Evolutionary conservation across 768 basidiomycete genomes (phyloP).

Genomic region (Lyophyllum atratum): DNA sequence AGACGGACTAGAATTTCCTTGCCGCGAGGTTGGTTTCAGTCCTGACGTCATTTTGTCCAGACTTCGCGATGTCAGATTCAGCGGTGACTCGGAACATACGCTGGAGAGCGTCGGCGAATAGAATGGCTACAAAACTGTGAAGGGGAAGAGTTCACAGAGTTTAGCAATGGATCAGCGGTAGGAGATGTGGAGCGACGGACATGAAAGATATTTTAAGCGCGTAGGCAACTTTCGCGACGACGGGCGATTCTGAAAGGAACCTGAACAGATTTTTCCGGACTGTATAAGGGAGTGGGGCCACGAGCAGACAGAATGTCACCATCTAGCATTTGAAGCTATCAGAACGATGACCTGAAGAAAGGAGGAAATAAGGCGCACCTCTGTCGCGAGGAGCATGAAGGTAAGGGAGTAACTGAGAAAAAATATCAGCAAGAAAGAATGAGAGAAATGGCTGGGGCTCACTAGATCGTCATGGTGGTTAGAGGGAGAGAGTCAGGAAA

Average conservation of each 20-base stretch:
- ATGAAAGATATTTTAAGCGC: constrained; percentile 94
- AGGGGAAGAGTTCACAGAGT: background rate
- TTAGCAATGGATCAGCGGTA: background rate
- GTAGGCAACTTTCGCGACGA: constrained; percentile 86
- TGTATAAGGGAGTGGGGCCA: constrained; percentile 80
- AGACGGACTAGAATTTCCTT: constrained; percentile 86
- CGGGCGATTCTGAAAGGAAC: constrained; percentile 67
- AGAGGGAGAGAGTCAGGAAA: background rate
- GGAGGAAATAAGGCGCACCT: constrained; percentile 39
- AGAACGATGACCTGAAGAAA: background rate
- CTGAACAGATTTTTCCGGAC: constrained; percentile 71
- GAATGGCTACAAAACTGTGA: constrained; percentile 74
- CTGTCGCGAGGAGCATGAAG: constrained; percentile 77
- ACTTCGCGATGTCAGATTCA: constrained; percentile 69
- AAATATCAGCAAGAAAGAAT: constrained; percentile 28
- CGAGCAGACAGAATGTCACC: constrained; percentile 82
- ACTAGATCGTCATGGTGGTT: constrained; percentile 50
- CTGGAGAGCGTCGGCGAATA: constrained; percentile 92
- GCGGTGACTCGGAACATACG: constrained; percentile 84
- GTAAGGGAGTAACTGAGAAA: constrained; percentile 70
- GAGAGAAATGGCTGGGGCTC: constrained; percentile 12
- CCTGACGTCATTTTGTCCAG: constrained; percentile 59
- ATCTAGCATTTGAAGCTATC: constrained; percentile 44
- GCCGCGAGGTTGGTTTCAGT: constrained; percentile 90
- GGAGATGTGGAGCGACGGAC: constrained; percentile 39